Conservation (phyloP, 192 early-diverging fungal species). For the Gigaspora rosea region DNA sequence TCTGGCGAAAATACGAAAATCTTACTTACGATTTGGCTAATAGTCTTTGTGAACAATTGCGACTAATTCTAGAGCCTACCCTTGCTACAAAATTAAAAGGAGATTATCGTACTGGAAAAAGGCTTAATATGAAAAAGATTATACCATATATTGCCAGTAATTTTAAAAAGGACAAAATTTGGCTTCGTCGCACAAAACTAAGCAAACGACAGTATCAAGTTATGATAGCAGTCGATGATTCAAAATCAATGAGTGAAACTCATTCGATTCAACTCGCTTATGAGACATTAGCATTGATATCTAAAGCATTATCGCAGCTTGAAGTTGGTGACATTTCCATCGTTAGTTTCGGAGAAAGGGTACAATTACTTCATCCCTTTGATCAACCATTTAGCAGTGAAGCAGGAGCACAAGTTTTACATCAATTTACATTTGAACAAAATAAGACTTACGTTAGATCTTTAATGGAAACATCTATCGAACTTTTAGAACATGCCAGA, state of each 20-base stretch:
- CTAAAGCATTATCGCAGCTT: conserved; percentile 89
- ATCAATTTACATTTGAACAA: conserved; percentile 89
- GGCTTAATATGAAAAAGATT: conserved; percentile 99
- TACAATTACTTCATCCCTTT: conserved; percentile 91
- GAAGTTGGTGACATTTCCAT: conserved; percentile 94
- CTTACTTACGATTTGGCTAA: conserved; percentile 91
- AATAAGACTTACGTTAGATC: conserved; percentile 83
- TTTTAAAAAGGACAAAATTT: conserved; percentile 99
- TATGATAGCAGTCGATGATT: conserved; percentile 97
- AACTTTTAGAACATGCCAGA: conserved; percentile 75
- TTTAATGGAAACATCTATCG: conserved; percentile 84
- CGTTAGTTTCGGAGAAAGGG: conserved; percentile 86
- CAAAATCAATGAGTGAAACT: conserved; percentile 93
- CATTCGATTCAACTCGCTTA: conserved; percentile 89
- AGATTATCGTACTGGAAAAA: conserved; percentile 97
- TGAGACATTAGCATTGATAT: conserved; percentile 90
- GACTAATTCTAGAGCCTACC: conserved; percentile 96
- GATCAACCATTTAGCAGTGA: conserved; percentile 88
- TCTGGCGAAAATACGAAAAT: conserved; percentile 90
- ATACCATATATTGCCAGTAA: conserved; percentile 98
- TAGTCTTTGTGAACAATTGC: conserved; percentile 90
- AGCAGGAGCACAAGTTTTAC: conserved; percentile 87
- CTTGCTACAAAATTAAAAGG: conserved; percentile 94
- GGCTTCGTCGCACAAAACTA: conserved; percentile 96
- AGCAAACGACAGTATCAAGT: conserved; percentile 97